These are phyloP conservation scores for Venturia asperata DNA, from an alignment of 2,329 filamentous ascomycete species.

Conservation along the genomic window DNA sequence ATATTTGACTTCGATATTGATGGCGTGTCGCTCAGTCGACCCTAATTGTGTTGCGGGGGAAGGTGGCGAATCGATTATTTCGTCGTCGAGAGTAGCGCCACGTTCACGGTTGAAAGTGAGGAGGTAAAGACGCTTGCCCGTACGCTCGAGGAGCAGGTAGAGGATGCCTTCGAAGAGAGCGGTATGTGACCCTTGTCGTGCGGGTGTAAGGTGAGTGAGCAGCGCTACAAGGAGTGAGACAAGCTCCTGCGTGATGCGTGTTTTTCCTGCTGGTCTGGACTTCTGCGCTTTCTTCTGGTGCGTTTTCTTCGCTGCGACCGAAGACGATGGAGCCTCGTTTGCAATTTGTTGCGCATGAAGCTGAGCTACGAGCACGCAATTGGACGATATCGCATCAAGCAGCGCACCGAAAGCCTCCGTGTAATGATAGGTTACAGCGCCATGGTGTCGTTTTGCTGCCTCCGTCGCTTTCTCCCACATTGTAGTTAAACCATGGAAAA, in stretches of 20 bases:
- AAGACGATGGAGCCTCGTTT: background rate
- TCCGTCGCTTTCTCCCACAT: constrained; percentile 15
- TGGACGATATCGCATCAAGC: background rate
- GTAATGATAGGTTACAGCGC: constrained; percentile 26
- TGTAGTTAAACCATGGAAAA: constrained; percentile 15
- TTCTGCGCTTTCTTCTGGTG: constrained; percentile 4
- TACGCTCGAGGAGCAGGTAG: constrained; percentile 14
- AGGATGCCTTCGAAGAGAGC: constrained; percentile 18
- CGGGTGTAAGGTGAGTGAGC: constrained; percentile 7
- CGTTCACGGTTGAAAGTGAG: constrained; percentile 15
- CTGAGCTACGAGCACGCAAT: background rate
- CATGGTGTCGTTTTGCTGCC: constrained; percentile 20
- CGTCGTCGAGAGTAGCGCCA: constrained; percentile 3
- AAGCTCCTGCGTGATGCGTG: constrained; percentile 15
- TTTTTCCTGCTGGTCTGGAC: background rate
- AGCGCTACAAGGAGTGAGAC: constrained; percentile 14
- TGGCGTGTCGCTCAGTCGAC: background rate
- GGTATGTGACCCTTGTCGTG: constrained; percentile 6
- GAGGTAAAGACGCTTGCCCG: constrained; percentile 12
- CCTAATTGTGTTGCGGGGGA: background rate
- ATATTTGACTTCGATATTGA: constrained; percentile 8
- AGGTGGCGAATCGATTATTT: background rate
- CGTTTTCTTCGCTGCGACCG: background rate
- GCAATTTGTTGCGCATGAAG: background rate
- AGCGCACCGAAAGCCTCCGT: constrained; percentile 17